These are phyloP conservation scores for Eucalyptus shirleyi DNA, from an alignment of 345 rosid species.

Conservation along the genomic window DNA sequence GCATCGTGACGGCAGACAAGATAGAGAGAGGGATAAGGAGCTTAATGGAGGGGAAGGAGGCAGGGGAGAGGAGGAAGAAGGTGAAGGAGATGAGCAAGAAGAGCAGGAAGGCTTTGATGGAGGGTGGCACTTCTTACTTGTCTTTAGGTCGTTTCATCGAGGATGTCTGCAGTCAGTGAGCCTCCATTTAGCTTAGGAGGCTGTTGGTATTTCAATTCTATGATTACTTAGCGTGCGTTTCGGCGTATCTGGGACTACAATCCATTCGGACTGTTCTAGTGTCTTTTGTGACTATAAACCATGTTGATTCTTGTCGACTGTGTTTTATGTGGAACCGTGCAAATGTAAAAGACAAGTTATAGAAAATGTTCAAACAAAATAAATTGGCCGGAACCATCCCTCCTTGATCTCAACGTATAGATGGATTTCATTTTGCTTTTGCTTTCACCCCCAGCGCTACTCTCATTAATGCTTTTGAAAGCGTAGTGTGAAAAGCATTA, in stretches of 20 bases:
- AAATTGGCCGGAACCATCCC: not conserved
- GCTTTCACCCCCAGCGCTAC: not conserved
- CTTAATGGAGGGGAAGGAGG: conserved; percentile 17
- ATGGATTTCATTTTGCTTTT: not conserved
- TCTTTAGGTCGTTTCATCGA: conserved; percentile 8
- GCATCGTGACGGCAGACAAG: not conserved
- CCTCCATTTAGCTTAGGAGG: not conserved
- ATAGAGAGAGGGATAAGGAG: conserved; percentile 20
- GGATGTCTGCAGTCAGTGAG: not conserved
- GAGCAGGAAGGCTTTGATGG: conserved; percentile 15
- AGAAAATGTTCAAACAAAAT: not conserved
- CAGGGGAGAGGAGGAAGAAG: not conserved
- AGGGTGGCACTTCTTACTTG: conserved; percentile 35
- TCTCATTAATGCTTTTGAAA: not conserved
- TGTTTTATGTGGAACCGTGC: not conserved
- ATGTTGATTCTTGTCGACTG: not conserved
- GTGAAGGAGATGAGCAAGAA: conserved; percentile 10
- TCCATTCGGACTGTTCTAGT: not conserved
- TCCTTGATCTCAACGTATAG: not conserved
- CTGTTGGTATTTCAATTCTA: not conserved
- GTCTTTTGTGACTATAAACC: not conserved
- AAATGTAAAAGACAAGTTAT: not conserved
- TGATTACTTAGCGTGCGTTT: not conserved
- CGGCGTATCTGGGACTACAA: not conserved
- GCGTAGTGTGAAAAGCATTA: not conserved